These are phyloP conservation scores for Globomyces sp. DNA, from an alignment of 371 early-diverging fungal species.

Conservation along the genomic window DNA sequence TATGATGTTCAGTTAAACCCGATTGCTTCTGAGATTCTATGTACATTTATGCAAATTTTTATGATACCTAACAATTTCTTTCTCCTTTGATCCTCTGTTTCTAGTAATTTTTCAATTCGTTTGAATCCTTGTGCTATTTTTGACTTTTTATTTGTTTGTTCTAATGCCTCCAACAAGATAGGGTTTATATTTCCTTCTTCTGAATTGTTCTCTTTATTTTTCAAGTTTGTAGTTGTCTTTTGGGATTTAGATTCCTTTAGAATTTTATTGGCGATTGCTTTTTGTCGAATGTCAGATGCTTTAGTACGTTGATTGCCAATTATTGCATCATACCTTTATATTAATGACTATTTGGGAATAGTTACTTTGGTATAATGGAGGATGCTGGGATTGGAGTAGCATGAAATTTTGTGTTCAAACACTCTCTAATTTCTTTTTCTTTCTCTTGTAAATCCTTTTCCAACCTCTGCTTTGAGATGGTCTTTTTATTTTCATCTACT, in stretches of 20 bases:
- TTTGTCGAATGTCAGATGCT: not conserved
- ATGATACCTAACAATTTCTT: not conserved
- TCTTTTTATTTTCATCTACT: not conserved
- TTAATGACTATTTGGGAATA: not conserved
- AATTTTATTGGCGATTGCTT: not conserved
- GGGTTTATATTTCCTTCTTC: conserved; percentile 1
- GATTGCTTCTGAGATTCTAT: not conserved
- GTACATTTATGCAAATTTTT: not conserved
- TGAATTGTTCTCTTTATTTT: conserved; percentile 2
- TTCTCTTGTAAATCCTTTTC: conserved; percentile 3
- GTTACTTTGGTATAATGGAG: conserved; percentile 13
- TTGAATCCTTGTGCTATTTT: not conserved
- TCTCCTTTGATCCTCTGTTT: not conserved
- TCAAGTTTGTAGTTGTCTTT: not conserved
- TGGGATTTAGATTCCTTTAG: not conserved
- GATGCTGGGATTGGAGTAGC: conserved; percentile 17
- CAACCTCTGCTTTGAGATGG: conserved; percentile 9
- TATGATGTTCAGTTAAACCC: not conserved
- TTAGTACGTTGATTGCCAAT: not conserved
- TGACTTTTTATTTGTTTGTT: not conserved
- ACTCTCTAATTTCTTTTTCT: conserved; percentile 6
- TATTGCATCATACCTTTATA: not conserved
- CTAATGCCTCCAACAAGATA: not conserved
- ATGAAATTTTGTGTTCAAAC: conserved; percentile 3
- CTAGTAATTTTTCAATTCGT: conserved; percentile 5